Evolutionary conservation across 148 eudicot species (phyloP), one percentile per base, ranked within the genome.

Genomic region (Tetragonia tetragonoides): DNA sequence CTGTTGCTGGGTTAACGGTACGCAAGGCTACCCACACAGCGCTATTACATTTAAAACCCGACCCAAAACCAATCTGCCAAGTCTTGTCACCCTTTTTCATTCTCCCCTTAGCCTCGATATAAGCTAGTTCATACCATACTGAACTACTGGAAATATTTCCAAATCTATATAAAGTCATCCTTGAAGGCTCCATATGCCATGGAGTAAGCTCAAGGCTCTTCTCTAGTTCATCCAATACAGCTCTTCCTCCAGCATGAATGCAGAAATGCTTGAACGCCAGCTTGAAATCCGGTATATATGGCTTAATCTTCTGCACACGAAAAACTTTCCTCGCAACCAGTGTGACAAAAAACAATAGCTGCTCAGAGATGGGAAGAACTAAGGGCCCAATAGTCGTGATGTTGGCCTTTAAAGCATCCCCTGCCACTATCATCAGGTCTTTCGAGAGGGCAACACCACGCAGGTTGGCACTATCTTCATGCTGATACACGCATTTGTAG

Each of bases 31-130:
- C 66, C 82, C 78, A 80, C 40, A 80, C 73, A 0, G 78, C 82
- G 16, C 82, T 80, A 15, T 80, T 80, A 67, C 82, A 80, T 61
- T 80, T 80, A 44, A 80, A 80, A 24, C 82, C 82, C 3, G 82
- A 80, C 24, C 82, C 82, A 38, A 80, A 80, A 23, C 82, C 82
- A 10, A 80, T 80, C 74, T 80, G 82, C 82, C 82, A 80, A 20
- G 68, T 44, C 21, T 74, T 28, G 11, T 80, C 78, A 44, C 82
- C 82, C 37, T 67, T 66, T 44, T 20, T 66, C 0, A 80, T 17
- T 23, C 82, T 67, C 1, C 82, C 82, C 24, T 80, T 80, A 7
- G 78, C 82, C 61, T 80, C 82, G 17, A 74, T 64, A 5, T 80
- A 80, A 23, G 78, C 82, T 1, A 80, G 41, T 20, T 80, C 82